Base-by-base conservation (phyloP, 257 asterid genomes). In the Solanum neorickii region DNA sequence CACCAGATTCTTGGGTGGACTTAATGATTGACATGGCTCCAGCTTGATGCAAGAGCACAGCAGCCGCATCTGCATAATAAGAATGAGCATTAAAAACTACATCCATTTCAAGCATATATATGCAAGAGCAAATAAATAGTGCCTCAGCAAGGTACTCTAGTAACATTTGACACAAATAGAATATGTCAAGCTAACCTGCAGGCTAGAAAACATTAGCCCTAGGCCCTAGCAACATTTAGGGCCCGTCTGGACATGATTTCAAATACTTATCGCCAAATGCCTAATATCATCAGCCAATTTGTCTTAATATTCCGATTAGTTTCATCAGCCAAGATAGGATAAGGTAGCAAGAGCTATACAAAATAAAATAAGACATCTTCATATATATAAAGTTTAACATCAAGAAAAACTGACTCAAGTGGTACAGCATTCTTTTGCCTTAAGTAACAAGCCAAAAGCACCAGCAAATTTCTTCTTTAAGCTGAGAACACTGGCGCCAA, bases 1-100 rank as follows among this genome's bases (percentile, higher is more conserved):
- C 95, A 2, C 75, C 41, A 8, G 98, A 92, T 85, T 92, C 90
- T 11, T 94, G 93, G 82, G 92, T 89, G 76, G 95, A 93, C 86
- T 20, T 90, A 88, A 96, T 91, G 85, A 88, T 88, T 25, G 94
- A 60, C 56, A 91, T 69, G 37, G 96, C 98, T 90, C 98, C 99
- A 84, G 95, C 94, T 88, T 89, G 91, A 87, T 86, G 93, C 86
- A 96, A 89, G 35, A 92, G 92, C 90, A 89, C 92, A 10, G 89
- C 93, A 88, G 95, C 99, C 83, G 89, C 94, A 86, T 93, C 99
- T 96, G 86, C 91, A 91, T 86, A 65, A 87, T 8, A 29, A 29
- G 70, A 62, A 76, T 62, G 12, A 20, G 69, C 80, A 39, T n/a
- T 60, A 39, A 5, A 13, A 9, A 18, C 69, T 20, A 47, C 27